phyloP scores from a whole-genome alignment of 23 red algal genomes.

The Chondrus crispus region DNA sequence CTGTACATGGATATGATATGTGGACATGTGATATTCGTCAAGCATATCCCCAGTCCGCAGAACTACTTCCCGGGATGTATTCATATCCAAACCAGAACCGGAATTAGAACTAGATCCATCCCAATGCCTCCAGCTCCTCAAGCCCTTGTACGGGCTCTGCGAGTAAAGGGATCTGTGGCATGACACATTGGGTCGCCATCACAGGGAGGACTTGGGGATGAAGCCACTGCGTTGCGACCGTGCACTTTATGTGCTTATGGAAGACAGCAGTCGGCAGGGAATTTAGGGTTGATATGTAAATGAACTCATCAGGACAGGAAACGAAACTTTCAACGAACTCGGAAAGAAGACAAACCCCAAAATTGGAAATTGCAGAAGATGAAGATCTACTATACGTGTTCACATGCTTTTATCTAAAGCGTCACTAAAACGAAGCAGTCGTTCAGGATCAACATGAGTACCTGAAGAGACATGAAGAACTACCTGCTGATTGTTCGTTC shows the following conservation, averaged over 20 bases:
- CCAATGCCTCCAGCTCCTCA: conserved; percentile 8
- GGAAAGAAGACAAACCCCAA: neutral
- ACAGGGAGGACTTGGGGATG: neutral
- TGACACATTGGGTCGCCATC: conserved; percentile 3
- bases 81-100: neutral
- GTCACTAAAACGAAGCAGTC: neutral
- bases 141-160: conserved; percentile 14
- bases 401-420: neutral
- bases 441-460: neutral
- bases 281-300: neutral
- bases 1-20: neutral
- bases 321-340: neutral
- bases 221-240: neutral
- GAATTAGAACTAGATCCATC: neutral
- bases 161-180: neutral
- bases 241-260: neutral
- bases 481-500: neutral
- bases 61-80: neutral
- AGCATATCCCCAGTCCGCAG: conserved; percentile 12
- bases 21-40: conserved; percentile 1
- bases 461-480: neutral
- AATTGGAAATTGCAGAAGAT: neutral
- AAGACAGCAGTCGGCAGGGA: neutral
- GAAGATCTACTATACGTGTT: neutral
- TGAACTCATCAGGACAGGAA: neutral